Percentiles rank a stretch among this genome's conserved stretches.
Evolutionary conservation across 2,329 filamentous ascomycete genomes (phyloP).

Genomic region (Penicillium freii): DNA sequence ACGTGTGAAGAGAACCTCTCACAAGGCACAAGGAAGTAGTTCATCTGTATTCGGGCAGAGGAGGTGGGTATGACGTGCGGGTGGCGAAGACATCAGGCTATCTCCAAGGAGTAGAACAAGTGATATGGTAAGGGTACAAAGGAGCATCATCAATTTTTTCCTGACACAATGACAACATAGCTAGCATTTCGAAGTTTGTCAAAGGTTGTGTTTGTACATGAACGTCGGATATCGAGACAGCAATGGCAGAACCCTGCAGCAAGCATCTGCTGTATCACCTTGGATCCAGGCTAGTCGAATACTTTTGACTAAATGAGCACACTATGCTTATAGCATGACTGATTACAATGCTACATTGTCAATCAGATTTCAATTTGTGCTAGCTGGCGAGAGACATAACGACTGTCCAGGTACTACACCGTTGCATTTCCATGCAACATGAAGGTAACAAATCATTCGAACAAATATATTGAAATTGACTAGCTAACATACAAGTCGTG

Average conservation of each 20-base stretch:
- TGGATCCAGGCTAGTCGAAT: background rate
- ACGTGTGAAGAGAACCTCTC: background rate
- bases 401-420: background rate
- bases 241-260: background rate
- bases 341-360: background rate
- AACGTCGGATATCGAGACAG: background rate
- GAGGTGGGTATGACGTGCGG: constrained; percentile 2
- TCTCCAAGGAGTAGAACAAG: background rate
- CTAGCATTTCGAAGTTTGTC: background rate
- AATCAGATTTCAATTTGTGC: too few species aligned
- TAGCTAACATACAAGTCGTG: constrained; percentile 25
- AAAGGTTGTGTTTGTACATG: background rate
- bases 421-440: background rate
- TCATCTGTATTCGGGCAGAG: background rate
- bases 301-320: too few species aligned
- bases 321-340: background rate
- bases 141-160: background rate
- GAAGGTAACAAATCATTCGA: background rate
- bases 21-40: background rate
- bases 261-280: background rate
- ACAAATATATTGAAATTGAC: constrained; percentile 8
- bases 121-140: background rate
- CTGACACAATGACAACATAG: background rate
- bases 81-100: constrained; percentile 6
- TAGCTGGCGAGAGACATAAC: background rate